phyloP scores from a whole-genome alignment of 805 yeast genomes.

The Sporopachydermia lactativora region DNA sequence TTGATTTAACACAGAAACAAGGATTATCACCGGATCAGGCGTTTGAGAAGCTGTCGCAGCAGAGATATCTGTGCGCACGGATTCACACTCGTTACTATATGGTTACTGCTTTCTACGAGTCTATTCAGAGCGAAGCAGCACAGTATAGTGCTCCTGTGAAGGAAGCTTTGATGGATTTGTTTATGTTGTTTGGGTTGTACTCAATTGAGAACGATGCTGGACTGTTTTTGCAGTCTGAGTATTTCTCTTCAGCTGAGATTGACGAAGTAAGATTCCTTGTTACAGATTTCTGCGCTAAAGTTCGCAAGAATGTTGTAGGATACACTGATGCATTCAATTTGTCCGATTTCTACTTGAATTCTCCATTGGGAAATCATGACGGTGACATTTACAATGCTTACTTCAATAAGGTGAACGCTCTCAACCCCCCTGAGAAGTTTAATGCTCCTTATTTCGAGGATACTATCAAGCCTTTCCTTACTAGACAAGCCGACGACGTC shows the following conservation, averaged over 20 bases:
- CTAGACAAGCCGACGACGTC: slow-evolving; percentile 15
- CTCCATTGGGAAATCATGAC: slow-evolving; percentile 67
- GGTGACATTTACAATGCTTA: slow-evolving; percentile 80
- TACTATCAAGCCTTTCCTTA: slow-evolving; percentile 21
- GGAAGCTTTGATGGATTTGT: slow-evolving; percentile 36
- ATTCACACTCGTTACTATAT: slow-evolving; percentile 24
- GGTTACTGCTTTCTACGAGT: slow-evolving; percentile 22
- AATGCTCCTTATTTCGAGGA: slow-evolving; percentile 46
- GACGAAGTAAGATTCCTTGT: slow-evolving; percentile 28
- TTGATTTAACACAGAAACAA: slow-evolving; percentile 9
- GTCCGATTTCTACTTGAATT: slow-evolving; percentile 67
- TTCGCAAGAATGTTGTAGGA: slow-evolving; percentile 60
- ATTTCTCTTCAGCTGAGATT: slow-evolving; percentile 36
- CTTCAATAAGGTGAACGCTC: slow-evolving; percentile 44
- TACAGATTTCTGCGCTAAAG: slow-evolving; percentile 29
- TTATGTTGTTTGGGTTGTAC: slow-evolving; percentile 48
- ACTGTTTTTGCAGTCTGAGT: slow-evolving; percentile 49
- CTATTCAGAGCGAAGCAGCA: slow-evolving; percentile 14
- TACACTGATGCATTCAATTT: slow-evolving; percentile 76
- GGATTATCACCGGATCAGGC: slow-evolving; percentile 19
- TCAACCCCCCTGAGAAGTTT: slow-evolving; percentile 24
- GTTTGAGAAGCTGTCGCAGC: slow-evolving; percentile 25
- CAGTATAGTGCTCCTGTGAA: slow-evolving; percentile 27
- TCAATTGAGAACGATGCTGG: slow-evolving; percentile 61
- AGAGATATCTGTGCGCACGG: slow-evolving; percentile 25